phyloP scores from a whole-genome alignment of 352 stramenopile species.

The Phytophthora kernoviae region DNA sequence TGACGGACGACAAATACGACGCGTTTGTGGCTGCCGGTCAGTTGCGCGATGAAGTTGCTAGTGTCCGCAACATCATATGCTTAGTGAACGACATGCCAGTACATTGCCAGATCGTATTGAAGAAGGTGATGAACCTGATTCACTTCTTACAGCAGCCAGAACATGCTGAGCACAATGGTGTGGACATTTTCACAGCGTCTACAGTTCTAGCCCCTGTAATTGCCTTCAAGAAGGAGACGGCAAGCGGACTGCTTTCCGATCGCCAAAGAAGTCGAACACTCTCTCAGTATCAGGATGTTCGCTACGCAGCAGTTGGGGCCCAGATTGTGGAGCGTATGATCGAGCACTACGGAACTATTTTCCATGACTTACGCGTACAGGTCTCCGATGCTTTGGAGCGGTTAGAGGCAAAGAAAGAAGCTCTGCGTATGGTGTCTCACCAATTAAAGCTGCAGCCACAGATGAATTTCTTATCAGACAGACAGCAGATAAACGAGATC shows the following conservation, averaged over 20 bases:
- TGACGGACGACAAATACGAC: slow-evolving; percentile 83
- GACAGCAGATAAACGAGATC: slow-evolving; percentile 68
- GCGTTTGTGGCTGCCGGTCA: slow-evolving; percentile 76
- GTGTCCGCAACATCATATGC: slow-evolving; percentile 78
- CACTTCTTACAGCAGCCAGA: slow-evolving; percentile 67
- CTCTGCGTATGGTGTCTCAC: slow-evolving; percentile 65
- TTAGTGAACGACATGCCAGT: slow-evolving; percentile 78
- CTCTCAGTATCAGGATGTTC: slow-evolving; percentile 73
- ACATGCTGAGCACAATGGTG: slow-evolving; percentile 63
- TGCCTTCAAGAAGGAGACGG: slow-evolving; percentile 74
- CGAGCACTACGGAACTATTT: slow-evolving; percentile 74
- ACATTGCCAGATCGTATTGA: slow-evolving; percentile 73
- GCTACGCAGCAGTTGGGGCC: slow-evolving; percentile 73
- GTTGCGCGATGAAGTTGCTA: slow-evolving; percentile 73
- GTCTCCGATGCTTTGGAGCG: slow-evolving; percentile 69
- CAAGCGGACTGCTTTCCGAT: slow-evolving; percentile 35
- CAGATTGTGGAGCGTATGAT: slow-evolving; percentile 85
- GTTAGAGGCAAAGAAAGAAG: slow-evolving; percentile 68
- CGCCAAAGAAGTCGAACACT: slow-evolving; percentile 50
- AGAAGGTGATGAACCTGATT: slow-evolving; percentile 72
- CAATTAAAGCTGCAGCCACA: slow-evolving; percentile 72
- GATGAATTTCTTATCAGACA: slow-evolving; percentile 70
- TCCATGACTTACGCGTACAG: slow-evolving; percentile 66
- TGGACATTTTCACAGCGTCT: slow-evolving; percentile 66
- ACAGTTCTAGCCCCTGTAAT: slow-evolving; percentile 76